These are phyloP conservation scores for Chenopodium berlandieri DNA, from an alignment of 148 eudicot species.

Conservation along the genomic window DNA sequence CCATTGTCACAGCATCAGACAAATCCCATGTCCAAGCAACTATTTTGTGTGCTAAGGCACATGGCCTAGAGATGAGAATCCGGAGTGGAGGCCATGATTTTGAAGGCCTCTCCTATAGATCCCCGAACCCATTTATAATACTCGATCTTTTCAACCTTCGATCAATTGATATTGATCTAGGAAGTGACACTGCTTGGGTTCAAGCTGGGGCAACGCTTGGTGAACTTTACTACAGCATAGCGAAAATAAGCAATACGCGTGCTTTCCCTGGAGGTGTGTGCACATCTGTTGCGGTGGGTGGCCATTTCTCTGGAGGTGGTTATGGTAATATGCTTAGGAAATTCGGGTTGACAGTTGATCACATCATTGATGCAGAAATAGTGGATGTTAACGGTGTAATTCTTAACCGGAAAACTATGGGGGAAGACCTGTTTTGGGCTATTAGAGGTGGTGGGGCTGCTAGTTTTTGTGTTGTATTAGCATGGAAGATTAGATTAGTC, in stretches of 20 bases:
- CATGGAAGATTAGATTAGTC: slow-evolving; percentile 36
- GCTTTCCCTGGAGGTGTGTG: slow-evolving; percentile 49
- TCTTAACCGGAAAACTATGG: slow-evolving; percentile 30
- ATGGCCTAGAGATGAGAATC: slow-evolving; percentile 35
- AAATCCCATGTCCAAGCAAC: slow-evolving; percentile 41
- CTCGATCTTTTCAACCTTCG: slow-evolving; percentile 48
- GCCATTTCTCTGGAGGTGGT: slow-evolving; percentile 42
- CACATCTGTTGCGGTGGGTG: slow-evolving; percentile 37
- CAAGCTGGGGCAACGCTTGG: slow-evolving; percentile 42
- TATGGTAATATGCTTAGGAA: slow-evolving; percentile 45
- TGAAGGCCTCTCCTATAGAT: slow-evolving; percentile 34
- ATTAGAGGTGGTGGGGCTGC: slow-evolving; percentile 44
- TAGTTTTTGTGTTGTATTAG: slow-evolving; percentile 35
- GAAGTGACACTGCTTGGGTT: slow-evolving; percentile 36
- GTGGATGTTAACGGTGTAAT: slow-evolving; percentile 33
- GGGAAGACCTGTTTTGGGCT: slow-evolving; percentile 51
- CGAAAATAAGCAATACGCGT: slow-evolving; percentile 33
- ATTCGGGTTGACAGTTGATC: slow-evolving; percentile 35
- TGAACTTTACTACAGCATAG: slow-evolving; percentile 38
- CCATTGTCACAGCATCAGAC: slow-evolving; percentile 36
- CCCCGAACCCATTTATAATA: slow-evolving; percentile 33
- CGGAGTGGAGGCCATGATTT: slow-evolving; percentile 45
- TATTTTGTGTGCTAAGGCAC: slow-evolving; percentile 32
- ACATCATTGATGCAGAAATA: slow-evolving; percentile 36
- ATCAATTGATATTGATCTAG: slow-evolving; percentile 29